Conservation (phyloP, 306 rosid genomes). For the Echinosophora koreensis region DNA sequence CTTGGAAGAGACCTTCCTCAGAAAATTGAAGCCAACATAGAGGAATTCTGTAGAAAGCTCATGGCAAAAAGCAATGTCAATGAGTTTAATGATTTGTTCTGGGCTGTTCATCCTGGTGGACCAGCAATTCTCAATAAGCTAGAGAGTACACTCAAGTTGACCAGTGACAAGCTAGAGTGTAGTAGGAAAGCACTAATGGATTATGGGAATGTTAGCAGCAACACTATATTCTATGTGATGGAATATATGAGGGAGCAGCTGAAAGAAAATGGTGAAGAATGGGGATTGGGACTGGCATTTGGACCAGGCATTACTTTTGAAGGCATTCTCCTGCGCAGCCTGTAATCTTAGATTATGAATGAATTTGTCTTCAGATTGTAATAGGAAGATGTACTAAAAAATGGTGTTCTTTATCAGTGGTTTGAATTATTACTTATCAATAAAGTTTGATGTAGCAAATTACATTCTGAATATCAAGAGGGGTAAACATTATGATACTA, state of each 20-base stretch:
- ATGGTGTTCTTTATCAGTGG: neutral
- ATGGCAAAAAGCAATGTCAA: slow-evolving; percentile 53
- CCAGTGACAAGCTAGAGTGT: slow-evolving; percentile 71
- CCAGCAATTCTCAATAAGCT: slow-evolving; percentile 89
- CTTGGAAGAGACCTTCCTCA: slow-evolving; percentile 97
- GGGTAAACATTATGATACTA: neutral
- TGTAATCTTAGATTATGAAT: slow-evolving; percentile 42
- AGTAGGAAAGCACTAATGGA: slow-evolving; percentile 87
- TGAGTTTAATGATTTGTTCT: slow-evolving; percentile 79
- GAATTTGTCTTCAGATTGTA: slow-evolving; percentile 17
- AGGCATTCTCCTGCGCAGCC: slow-evolving; percentile 91
- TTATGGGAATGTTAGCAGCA: slow-evolving; percentile 93
- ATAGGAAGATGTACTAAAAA: neutral
- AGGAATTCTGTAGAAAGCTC: slow-evolving; percentile 78
- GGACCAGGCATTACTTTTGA: slow-evolving; percentile 98
- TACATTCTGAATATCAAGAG: slow-evolving; percentile 25
- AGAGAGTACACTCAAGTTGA: slow-evolving; percentile 63
- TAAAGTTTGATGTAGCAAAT: slow-evolving; percentile 38
- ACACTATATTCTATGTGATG: slow-evolving; percentile 89
- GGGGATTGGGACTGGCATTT: slow-evolving; percentile 95
- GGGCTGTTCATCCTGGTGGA: slow-evolving; percentile 98
- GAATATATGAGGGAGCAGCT: slow-evolving; percentile 85
- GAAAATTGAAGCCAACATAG: slow-evolving; percentile 87
- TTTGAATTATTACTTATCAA: slow-evolving; percentile 21
- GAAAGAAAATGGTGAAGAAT: slow-evolving; percentile 71